Conservation (phyloP, 139 green algal species). For the Coelastrella sp. region DNA sequence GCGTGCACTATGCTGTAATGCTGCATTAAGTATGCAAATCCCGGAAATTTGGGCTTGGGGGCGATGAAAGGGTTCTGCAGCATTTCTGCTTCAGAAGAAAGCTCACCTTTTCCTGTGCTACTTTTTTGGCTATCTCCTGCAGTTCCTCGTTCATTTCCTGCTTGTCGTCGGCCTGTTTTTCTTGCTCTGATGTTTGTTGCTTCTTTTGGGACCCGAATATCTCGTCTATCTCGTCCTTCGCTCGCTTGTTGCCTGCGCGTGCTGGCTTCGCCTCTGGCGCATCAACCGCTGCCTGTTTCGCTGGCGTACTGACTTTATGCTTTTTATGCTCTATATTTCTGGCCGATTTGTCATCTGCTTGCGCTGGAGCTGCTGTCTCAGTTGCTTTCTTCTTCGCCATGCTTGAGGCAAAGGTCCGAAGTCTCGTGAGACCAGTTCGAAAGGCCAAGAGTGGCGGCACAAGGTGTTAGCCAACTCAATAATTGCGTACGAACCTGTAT, state of each 20-base stretch:
- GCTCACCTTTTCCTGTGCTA: constrained; percentile 26
- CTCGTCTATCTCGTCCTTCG: constrained; percentile 70
- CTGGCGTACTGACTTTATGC: constrained; percentile 23
- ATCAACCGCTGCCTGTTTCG: constrained; percentile 20
- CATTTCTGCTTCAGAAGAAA: no score
- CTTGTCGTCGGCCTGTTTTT: no score
- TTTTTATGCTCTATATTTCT: background rate
- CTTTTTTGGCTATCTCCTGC: constrained; percentile 26
- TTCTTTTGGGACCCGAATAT: constrained; percentile 50
- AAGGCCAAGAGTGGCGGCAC: no score
- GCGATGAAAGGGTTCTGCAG: no score
- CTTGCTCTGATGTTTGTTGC: background rate
- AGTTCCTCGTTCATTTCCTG: constrained; percentile 10
- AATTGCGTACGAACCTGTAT: no score
- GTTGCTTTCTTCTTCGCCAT: constrained; percentile 37
- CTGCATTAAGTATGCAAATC: background rate
- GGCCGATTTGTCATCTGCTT: background rate
- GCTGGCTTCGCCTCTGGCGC: constrained; percentile 6
- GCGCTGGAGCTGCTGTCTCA: background rate
- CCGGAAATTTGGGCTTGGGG: no score
- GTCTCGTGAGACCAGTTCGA: no score
- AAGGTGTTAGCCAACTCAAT: no score
- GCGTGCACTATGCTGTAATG: no score
- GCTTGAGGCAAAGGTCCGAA: background rate
- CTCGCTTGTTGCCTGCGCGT: constrained; percentile 24